phyloP scores from a whole-genome alignment of 176 grass and related monocot genomes.

The Otatea glauca region DNA sequence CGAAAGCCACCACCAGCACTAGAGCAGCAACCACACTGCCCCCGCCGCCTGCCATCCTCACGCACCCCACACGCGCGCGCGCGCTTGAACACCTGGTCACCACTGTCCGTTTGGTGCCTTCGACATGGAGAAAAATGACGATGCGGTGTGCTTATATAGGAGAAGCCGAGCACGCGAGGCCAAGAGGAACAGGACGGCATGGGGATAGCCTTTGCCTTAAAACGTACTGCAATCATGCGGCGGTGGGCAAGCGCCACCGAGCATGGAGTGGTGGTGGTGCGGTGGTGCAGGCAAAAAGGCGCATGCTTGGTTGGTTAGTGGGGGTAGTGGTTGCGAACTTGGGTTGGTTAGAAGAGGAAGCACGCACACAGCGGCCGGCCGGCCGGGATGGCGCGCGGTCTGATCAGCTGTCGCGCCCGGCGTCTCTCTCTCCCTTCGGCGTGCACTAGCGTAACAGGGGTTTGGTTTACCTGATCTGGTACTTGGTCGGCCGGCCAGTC shows the following conservation, averaged over 20 bases:
- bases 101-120: neutral
- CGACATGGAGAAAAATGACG: neutral
- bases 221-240: neutral
- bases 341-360: neutral
- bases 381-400: slow-evolving; percentile 10
- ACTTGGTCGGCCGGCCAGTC: neutral
- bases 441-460: neutral
- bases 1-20: slow-evolving; percentile 24
- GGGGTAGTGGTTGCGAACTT: slow-evolving; percentile 24
- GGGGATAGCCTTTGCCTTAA: neutral
- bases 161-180: neutral
- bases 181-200: slow-evolving; percentile 20
- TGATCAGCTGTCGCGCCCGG: neutral
- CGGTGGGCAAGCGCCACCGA: neutral
- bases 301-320: slow-evolving; percentile 2
- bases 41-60: slow-evolving; percentile 36
- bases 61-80: neutral
- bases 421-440: neutral
- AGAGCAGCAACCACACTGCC: neutral
- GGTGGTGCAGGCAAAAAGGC: slow-evolving; percentile 35
- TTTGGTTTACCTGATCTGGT: neutral
- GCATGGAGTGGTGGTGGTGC: slow-evolving; percentile 26
- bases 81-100: neutral
- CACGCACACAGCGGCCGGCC: neutral
- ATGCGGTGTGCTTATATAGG: slow-evolving; percentile 15